Evolutionary conservation across 1,284 basidiomycete species (phyloP).

Genomic region (Chalciporus sp.): DNA sequence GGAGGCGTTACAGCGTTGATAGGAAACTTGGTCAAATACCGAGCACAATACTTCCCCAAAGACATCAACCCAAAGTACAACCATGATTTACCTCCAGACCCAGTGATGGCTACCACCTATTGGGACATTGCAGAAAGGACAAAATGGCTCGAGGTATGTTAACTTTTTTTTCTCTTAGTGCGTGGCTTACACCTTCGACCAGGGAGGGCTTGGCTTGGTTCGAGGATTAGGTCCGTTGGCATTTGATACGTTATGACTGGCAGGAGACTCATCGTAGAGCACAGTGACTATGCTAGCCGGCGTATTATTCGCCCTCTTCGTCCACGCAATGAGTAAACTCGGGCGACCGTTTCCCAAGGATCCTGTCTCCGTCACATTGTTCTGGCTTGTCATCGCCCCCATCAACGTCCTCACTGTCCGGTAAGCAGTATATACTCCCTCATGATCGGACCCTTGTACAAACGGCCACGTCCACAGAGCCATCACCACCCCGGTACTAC

Average conservation of each 20-base stretch:
- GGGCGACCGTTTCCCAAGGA: not conserved
- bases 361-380: not conserved
- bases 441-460: too few relatives aligned
- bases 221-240: not conserved
- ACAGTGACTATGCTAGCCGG: not conserved
- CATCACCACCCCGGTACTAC: not conserved
- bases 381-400: not conserved
- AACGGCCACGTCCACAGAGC: not conserved
- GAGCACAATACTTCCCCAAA: not conserved
- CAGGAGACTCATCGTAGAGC: not conserved
- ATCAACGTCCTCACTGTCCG: not conserved
- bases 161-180: not conserved
- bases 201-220: not conserved
- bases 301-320: not conserved
- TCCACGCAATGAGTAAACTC: not conserved
- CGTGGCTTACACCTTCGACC: not conserved
- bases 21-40: not conserved
- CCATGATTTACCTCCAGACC: not conserved
- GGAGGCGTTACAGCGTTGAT: not conserved
- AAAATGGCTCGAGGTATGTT: not conserved
- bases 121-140: not conserved
- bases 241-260: not conserved
- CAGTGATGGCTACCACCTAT: not conserved
- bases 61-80: not conserved
- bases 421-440: not conserved